Base-by-base conservation (phyloP, 805 yeast genomes). In the Kluyveromyces nonfermentans region DNA sequence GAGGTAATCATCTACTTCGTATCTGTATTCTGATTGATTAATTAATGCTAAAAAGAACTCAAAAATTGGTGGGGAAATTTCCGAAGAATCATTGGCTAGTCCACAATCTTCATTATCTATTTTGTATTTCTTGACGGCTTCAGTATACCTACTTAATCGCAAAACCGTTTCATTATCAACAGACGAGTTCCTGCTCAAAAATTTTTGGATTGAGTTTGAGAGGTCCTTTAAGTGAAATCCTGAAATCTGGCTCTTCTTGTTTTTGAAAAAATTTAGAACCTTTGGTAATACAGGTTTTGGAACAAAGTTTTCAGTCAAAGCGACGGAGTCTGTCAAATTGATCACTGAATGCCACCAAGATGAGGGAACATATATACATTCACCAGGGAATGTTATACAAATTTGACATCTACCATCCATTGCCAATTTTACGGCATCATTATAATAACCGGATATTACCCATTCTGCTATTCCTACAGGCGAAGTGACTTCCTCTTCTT, bases 331-430 rank as follows among this genome's bases (percentile, higher is more conserved):
- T 46, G 81, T 84, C 10, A 88, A 56, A 54, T 88, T 88, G n/a
- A 88, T 85, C 25, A 89, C 97, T 38, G 80, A 69, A 68, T 88
- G 97, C 97, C 97, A 88, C 97, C 97, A 88, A 1, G 95, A 94
- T n/a, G 88, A 73, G 3, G 97, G 97, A 7, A 88, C 97, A 59
- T 83, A 78, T 72, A 87, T 75, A 47, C 87, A 82, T 58, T 89
- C 94, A 5, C 89, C 90, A 0, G 87, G 82, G 50, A 77, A 78
- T 0, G 94, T 83, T 12, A 88, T 69, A 0, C 86, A 93, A 17
- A 88, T 77, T 17, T 70, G 56, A 52, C 85, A 81, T 18, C 72
- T 70, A 18, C 66, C 59, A 34, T 52, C 48, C 44, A 73, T 71
- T 14, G 77, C 74, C 37, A 82, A 57, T 46, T 71, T 73, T 16